Conservation (phyloP, 2,329 filamentous ascomycete species). For the Stachybotrys echinatus region DNA sequence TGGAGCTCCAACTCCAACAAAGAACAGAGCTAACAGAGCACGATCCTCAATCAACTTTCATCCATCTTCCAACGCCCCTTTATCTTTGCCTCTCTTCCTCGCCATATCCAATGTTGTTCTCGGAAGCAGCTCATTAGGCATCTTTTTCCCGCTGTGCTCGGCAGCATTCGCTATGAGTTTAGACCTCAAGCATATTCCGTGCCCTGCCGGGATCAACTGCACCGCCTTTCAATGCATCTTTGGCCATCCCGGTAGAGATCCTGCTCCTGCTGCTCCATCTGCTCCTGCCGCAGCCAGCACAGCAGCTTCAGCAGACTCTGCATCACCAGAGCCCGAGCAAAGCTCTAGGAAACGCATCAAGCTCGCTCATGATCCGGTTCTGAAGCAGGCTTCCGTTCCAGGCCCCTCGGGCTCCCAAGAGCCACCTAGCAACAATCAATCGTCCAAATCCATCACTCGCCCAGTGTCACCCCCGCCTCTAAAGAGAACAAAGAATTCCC, state of each 20-base stretch:
- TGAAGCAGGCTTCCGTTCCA: neutral
- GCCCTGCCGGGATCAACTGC: slow-evolving; percentile 42
- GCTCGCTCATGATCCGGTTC: slow-evolving; percentile 7
- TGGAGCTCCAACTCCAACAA: too few species aligned
- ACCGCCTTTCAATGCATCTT: slow-evolving; percentile 47
- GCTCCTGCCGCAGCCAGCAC: slow-evolving; percentile 1
- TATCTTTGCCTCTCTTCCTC: too few species aligned
- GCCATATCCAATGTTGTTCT: neutral
- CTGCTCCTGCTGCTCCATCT: slow-evolving; percentile 6
- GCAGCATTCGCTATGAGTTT: slow-evolving; percentile 25
- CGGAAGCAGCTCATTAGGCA: neutral
- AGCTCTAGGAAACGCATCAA: slow-evolving; percentile 21
- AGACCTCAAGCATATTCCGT: slow-evolving; percentile 43
- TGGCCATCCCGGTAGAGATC: slow-evolving; percentile 33
- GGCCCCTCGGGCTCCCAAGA: neutral
- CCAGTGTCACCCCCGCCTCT: slow-evolving; percentile 28
- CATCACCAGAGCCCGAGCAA: neutral
- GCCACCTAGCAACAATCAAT: slow-evolving; percentile 2
- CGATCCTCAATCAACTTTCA: too few species aligned
- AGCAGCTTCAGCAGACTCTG: neutral
- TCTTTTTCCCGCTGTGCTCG: neutral
- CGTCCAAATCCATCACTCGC: slow-evolving; percentile 16
- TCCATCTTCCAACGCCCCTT: too few species aligned
- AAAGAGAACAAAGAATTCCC: slow-evolving; percentile 8
- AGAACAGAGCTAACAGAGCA: too few species aligned